Base-by-base conservation (phyloP, 805 yeast genomes). In the Candida maesae region DNA sequence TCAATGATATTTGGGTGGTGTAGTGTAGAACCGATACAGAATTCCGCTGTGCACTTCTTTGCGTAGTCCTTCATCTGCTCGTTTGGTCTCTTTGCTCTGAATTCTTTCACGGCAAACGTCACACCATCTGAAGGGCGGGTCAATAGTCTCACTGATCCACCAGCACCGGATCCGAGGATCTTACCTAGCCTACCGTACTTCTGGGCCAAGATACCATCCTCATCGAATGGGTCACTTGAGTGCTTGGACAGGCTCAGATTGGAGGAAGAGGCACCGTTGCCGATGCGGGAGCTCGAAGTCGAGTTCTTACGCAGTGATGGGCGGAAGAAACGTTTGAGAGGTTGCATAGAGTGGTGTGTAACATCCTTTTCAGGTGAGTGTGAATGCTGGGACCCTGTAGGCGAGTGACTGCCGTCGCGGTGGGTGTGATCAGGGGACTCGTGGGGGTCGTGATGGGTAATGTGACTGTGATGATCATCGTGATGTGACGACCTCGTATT, bases 21-120 rank as follows among this genome's bases (percentile, higher is more conserved):
- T 44, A 85, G 67, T 16, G 91, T 83, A 17, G 87, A 79, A 13
- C 95, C 95, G 43, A 85, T 84, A 64, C 93, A 83, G 60, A 82
- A 85, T 58, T 85, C 95, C n/a, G 90, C 88, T 1, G 91, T 84
- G 58, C 90, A 84, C 65, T 85, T 85, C 51, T 82, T 79, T n/a
- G 89, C 84, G 56, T 85, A 85, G 49, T 85, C 93, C 58, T 81
- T 81, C 42, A 78, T 71, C 9, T 78, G 64, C 58, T 85, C 95
- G 55, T 77, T 81, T 29, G 81, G 75, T 56, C 82, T 72, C 47
- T 84, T 72, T 12, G 86, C 76, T 53, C 91, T 73, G 55, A 85
- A 85, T 61, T 85, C 91, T 57, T 85, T 85, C 14, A 85, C 93
- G 1, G 95, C 95, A 67, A 85, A 84, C 0, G 84, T 76, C 27